phyloP scores from a whole-genome alignment of 805 yeast genomes.

The Naumovozyma baii region DNA sequence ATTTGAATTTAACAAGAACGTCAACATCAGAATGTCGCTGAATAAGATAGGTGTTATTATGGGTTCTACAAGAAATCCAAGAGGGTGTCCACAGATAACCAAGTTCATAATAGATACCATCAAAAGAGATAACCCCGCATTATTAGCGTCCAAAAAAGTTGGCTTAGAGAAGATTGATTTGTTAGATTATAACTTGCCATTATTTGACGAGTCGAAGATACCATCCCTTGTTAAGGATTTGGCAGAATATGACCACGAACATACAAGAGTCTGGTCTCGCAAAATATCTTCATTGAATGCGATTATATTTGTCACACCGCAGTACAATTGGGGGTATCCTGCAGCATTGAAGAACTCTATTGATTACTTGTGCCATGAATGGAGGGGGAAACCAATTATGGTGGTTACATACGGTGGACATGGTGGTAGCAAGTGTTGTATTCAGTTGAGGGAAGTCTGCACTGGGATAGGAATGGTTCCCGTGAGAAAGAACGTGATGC shows the following conservation, averaged over 20 bases:
- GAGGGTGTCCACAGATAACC: conserved; percentile 14
- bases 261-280: conserved; percentile 24
- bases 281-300: conserved; percentile 20
- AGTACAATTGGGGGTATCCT: conserved; percentile 33
- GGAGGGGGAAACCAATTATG: conserved; percentile 29
- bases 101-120: conserved; percentile 9
- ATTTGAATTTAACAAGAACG: no score
- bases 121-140: conserved; percentile 1
- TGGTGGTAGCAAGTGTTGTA: conserved; percentile 24
- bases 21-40: no score
- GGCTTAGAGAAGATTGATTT: conserved; percentile 23
- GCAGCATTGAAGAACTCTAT: conserved; percentile 32
- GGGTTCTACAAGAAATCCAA: conserved; percentile 12
- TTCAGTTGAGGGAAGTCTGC: conserved; percentile 20
- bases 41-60: conserved; percentile 10
- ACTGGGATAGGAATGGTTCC: conserved; percentile 12
- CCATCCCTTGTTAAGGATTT: conserved; percentile 17
- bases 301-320: conserved; percentile 31
- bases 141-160: neutral
- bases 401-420: conserved; percentile 29
- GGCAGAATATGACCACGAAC: conserved; percentile 18
- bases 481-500: conserved; percentile 4
- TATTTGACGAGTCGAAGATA: conserved; percentile 23
- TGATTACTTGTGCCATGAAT: conserved; percentile 30
- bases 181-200: conserved; percentile 22